phyloP scores from a whole-genome alignment of 805 yeast genomes.

The Yarrowia sp. region DNA sequence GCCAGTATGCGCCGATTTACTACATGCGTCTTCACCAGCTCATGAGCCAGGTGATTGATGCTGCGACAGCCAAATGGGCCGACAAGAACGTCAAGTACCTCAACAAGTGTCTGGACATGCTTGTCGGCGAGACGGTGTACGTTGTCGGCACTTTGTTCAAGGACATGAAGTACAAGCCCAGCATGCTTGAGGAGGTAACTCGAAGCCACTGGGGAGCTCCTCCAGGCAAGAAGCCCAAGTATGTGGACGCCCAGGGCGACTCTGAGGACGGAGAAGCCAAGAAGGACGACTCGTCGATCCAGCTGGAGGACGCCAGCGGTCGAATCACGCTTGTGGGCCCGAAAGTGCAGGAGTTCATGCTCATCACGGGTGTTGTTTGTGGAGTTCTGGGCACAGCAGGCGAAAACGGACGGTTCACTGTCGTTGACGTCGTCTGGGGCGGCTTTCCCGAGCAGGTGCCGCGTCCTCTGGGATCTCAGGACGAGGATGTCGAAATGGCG shows the following conservation, averaged over 20 bases:
- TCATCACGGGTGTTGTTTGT: slow-evolving; percentile 87
- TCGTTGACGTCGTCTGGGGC: slow-evolving; percentile 77
- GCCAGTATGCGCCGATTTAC: slow-evolving; percentile 61
- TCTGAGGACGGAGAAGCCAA: slow-evolving; percentile 37
- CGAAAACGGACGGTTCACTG: slow-evolving; percentile 77
- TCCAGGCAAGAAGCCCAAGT: slow-evolving; percentile 44
- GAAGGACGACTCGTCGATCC: slow-evolving; percentile 47
- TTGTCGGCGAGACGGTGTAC: slow-evolving; percentile 66
- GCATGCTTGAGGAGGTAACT: slow-evolving; percentile 72
- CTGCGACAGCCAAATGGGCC: slow-evolving; percentile 58
- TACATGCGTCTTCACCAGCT: slow-evolving; percentile 50
- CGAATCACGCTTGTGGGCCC: slow-evolving; percentile 70
- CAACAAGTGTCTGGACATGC: slow-evolving; percentile 60
- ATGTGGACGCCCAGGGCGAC: slow-evolving; percentile 50
- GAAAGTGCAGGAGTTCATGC: slow-evolving; percentile 47
- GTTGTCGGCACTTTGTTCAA: slow-evolving; percentile 82
- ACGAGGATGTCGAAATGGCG: background rate
- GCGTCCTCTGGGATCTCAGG: background rate
- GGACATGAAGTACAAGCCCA: slow-evolving; percentile 81
- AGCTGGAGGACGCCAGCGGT: slow-evolving; percentile 92
- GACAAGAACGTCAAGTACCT: slow-evolving; percentile 40
- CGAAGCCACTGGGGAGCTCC: slow-evolving; percentile 37
- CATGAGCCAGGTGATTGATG: slow-evolving; percentile 47
- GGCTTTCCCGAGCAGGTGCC: slow-evolving; percentile 44
- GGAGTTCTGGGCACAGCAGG: slow-evolving; percentile 86